phyloP scores from a whole-genome alignment of 352 stramenopile species.

The Phytophthora citrophthora region DNA sequence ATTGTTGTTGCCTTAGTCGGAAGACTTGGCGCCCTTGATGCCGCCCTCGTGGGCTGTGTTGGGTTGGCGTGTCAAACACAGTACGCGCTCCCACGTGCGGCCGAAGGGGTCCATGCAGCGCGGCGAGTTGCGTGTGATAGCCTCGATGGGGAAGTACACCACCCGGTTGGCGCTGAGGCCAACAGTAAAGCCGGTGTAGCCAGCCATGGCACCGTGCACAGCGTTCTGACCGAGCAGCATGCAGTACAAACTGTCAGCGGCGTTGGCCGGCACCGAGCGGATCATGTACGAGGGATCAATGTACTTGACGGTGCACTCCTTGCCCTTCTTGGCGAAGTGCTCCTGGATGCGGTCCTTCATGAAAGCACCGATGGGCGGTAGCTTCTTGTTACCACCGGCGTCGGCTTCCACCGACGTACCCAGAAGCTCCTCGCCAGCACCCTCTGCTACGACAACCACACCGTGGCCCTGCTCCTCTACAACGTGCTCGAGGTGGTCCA shows the following conservation, averaged over 20 bases:
- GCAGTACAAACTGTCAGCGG: constrained; percentile 95
- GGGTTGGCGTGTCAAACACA: constrained; percentile 95
- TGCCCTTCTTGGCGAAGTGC: constrained; percentile 93
- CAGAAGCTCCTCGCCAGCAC: constrained; percentile 95
- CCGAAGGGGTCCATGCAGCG: constrained; percentile 87
- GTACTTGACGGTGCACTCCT: constrained; percentile 95
- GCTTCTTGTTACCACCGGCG: constrained; percentile 95
- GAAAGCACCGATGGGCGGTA: constrained; percentile 96
- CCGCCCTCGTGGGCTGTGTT: constrained; percentile 79
- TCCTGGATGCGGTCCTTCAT: constrained; percentile 95
- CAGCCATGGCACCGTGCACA: constrained; percentile 98
- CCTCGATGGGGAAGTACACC: constrained; percentile 92
- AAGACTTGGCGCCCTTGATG: constrained; percentile 66
- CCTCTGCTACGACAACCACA: constrained; percentile 98
- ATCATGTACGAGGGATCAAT: constrained; percentile 99
- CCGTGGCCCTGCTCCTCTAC: constrained; percentile 96
- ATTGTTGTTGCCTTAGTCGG: constrained; percentile 49
- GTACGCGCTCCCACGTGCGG: constrained; percentile 95
- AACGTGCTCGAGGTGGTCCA: constrained; percentile 91
- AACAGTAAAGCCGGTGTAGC: constrained; percentile 97
- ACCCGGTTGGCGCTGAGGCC: constrained; percentile 97
- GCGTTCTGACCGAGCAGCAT: constrained; percentile 98
- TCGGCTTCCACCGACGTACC: constrained; percentile 92
- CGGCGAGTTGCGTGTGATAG: constrained; percentile 88
- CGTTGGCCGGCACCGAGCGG: constrained; percentile 93